Evolutionary conservation across 306 rosid genomes (phyloP), one percentile per base, ranked within the genome.

Genomic region (Acacia acuminata): DNA sequence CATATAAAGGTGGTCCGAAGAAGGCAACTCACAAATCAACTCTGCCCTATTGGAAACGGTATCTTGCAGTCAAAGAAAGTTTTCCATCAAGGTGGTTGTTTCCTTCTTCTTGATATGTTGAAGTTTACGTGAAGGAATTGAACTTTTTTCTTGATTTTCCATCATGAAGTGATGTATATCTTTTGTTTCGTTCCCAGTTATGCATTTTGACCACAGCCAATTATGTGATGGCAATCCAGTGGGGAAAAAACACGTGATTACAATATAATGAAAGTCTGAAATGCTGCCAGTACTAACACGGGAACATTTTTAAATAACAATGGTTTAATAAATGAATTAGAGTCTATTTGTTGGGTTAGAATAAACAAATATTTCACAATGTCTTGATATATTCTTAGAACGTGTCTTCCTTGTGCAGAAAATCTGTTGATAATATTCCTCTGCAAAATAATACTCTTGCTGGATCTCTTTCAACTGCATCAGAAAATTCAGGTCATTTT

Each of bases 11-110:
- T n/a, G 97, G 99, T 60, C 83, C 91, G 16, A 90, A 90, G 77
- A 93, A 90, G 91, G 94, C 93, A 71, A 92, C 85, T 79, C 96
- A 87, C 79, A 95, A 92, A 90, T 87, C 97, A 81, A 93, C 99
- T 50, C 76, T 93, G 84, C 88, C 71, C 61, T 90, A 82, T 85
- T 95, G 99, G 99, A 87, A 88, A 82, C 84, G 85, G 19, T 95
- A 95, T 83, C 87, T 92, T 42, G 78, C 90, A 4, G 92, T 90
- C 60, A 93, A 89, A 86, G 97, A 90, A 87, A 87, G 82, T 83
- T 91, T 92, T 79, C 91, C 93, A 19, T 79, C 86, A 82, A 93
- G 97, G 98, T 89, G 75, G 70, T 82, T 82, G 75, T 77, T 82
- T 68, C 43, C 81, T 82, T 84, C 24, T 74, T 77, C 63, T 65